Conservation (phyloP, 352 stramenopile species). For the Phytopythium boreale region DNA sequence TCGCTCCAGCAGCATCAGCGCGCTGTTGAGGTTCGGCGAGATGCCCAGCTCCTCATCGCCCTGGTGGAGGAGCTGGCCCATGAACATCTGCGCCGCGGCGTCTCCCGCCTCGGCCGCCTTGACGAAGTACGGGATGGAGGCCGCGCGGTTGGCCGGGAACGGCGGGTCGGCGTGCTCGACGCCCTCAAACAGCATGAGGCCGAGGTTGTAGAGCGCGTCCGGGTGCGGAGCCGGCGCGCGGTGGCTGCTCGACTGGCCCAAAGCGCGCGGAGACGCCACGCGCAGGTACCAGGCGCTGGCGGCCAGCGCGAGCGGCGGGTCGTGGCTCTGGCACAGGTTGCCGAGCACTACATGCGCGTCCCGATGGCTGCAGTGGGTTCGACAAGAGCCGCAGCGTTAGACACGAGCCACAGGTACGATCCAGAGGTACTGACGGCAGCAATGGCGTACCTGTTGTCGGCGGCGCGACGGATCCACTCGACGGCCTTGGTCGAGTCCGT, state of each 20-base stretch:
- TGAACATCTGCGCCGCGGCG: slow-evolving; percentile 81
- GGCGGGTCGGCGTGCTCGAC: slow-evolving; percentile 70
- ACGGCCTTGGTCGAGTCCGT: slow-evolving; percentile 65
- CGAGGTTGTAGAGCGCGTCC: slow-evolving; percentile 84
- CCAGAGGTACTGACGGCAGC: no score
- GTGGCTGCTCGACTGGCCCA: slow-evolving; percentile 8
- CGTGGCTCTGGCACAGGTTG: slow-evolving; percentile 77
- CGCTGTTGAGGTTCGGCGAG: slow-evolving; percentile 54
- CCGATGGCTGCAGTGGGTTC: slow-evolving; percentile 33
- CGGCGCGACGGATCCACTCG: slow-evolving; percentile 78
- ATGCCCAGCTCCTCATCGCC: slow-evolving; percentile 72
- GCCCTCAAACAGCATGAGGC: slow-evolving; percentile 72
- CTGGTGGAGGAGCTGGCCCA: slow-evolving; percentile 78
- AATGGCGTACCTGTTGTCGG: slow-evolving; percentile 53
- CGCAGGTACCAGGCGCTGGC: slow-evolving; percentile 75
- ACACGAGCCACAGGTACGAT: neutral
- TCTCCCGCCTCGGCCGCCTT: slow-evolving; percentile 74
- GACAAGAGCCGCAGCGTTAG: neutral
- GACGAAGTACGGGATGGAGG: slow-evolving; percentile 76
- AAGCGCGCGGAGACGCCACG: slow-evolving; percentile 38
- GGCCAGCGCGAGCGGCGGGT: slow-evolving; percentile 66
- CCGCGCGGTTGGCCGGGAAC: slow-evolving; percentile 49
- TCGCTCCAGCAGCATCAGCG: slow-evolving; percentile 74
- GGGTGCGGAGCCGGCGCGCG: slow-evolving; percentile 47
- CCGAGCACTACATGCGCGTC: slow-evolving; percentile 80